phyloP scores from a whole-genome alignment of 2,329 filamentous ascomycete species.

The Alternaria angustiovoidea region DNA sequence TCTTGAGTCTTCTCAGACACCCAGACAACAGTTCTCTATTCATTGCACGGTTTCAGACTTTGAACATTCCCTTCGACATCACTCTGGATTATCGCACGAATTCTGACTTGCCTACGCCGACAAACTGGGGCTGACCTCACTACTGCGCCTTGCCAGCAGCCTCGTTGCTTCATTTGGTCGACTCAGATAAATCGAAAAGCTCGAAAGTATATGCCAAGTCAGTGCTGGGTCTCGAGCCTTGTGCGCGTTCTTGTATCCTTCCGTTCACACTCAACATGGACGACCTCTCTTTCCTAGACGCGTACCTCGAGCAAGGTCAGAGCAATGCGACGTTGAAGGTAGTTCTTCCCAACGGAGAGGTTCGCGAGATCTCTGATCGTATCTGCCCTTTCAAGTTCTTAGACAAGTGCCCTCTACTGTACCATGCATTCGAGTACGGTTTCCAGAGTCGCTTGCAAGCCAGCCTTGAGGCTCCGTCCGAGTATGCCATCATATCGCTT shows the following conservation, averaged over 20 bases:
- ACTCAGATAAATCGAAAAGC: not conserved
- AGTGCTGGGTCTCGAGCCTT: not conserved
- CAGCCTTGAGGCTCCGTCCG: conserved; percentile 50
- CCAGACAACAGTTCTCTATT: not conserved
- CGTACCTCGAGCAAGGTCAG: conserved; percentile 13
- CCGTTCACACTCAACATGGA: conserved; percentile 25
- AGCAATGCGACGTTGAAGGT: conserved; percentile 44
- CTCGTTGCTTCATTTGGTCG: conserved; percentile 2
- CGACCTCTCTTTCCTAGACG: conserved; percentile 35
- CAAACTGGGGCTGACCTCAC: conserved; percentile 4
- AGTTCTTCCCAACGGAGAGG: conserved; percentile 39
- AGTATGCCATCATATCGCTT: conserved; percentile 46
- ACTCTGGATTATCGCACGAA: not conserved
- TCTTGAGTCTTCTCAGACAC: conserved; percentile 21
- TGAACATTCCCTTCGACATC: not conserved
- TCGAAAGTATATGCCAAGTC: not conserved
- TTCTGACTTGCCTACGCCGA: not conserved
- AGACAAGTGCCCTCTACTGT: conserved; percentile 50
- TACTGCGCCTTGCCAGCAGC: conserved; percentile 14
- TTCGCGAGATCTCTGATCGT: conserved; percentile 43
- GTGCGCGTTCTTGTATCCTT: not conserved
- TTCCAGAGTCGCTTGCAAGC: conserved; percentile 40
- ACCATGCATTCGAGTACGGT: conserved; percentile 51
- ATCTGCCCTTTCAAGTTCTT: conserved; percentile 45
- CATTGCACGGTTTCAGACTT: not conserved